Percentiles rank a stretch among this genome's conserved stretches.
Evolutionary conservation across 2,329 filamentous ascomycete genomes (phyloP).

Genomic region (Fusarium incarnatum): DNA sequence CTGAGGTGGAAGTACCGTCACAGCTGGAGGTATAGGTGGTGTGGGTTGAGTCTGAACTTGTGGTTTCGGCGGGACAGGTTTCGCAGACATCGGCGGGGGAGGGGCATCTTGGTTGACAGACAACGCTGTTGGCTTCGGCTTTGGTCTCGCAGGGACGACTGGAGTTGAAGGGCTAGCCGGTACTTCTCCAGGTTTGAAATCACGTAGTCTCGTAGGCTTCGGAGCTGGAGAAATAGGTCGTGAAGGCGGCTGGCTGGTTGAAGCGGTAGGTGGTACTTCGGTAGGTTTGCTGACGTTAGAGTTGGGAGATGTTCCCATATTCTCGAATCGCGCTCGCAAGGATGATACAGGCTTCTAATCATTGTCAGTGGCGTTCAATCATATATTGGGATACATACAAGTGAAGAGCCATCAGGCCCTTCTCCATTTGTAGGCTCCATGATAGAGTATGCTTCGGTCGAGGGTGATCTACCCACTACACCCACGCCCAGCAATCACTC

Average conservation of each 20-base stretch:
- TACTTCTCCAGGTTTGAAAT: conserved; percentile 55
- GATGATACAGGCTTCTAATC: conserved; percentile 83
- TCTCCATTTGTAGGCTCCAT: conserved; percentile 55
- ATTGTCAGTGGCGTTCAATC: conserved; percentile 42
- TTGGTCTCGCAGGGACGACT: conserved; percentile 48
- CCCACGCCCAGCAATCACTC: conserved; percentile 48
- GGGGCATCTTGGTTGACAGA: conserved; percentile 41
- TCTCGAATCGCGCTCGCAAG: conserved; percentile 83
- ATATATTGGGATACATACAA: conserved; percentile 62
- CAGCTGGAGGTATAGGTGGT: conserved; percentile 66
- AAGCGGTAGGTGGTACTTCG: conserved; percentile 39
- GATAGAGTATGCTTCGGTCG: conserved; percentile 44
- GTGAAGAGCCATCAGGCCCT: conserved; percentile 80
- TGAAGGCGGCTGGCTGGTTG: conserved; percentile 45
- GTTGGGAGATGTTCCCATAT: conserved; percentile 59
- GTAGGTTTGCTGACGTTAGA: conserved; percentile 37
- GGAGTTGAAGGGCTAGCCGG: conserved; percentile 50
- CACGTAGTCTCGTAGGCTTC: conserved; percentile 59
- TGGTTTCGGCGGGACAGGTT: conserved; percentile 44
- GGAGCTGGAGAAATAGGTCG: conserved; percentile 55
- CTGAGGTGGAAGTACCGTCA: conserved; percentile 76
- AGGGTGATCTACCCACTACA: conserved; percentile 52
- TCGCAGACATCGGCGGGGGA: conserved; percentile 39
- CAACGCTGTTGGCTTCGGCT: conserved; percentile 44
- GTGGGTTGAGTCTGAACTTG: conserved; percentile 26